Evolutionary conservation across 2,329 filamentous ascomycete genomes (phyloP).

Genomic region (Aspergillus sp.): DNA sequence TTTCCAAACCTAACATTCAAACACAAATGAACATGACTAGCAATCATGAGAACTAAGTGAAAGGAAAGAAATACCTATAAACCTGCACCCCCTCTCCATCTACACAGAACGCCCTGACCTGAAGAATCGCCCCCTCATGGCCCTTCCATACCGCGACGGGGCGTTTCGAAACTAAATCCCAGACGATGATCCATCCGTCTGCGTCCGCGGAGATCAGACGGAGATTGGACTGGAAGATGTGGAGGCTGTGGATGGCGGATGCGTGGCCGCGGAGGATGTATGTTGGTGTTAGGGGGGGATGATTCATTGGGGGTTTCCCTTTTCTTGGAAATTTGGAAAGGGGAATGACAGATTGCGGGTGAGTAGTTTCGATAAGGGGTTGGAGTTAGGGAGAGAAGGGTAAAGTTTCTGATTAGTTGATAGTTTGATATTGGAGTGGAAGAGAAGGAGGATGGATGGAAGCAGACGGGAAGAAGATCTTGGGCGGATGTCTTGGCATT

Average conservation of each 20-base stretch:
- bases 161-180: conserved; percentile 80
- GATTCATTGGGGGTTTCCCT: conserved; percentile 1
- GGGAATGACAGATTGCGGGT: too few relatives aligned
- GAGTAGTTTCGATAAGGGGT: too few relatives aligned
- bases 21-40: too few relatives aligned
- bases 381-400: background rate
- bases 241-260: conserved; percentile 72
- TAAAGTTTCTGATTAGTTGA: too few relatives aligned
- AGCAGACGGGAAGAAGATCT: too few relatives aligned
- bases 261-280: conserved; percentile 85
- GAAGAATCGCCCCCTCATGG: conserved; percentile 75
- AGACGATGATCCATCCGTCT: conserved; percentile 83
- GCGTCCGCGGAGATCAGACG: conserved; percentile 84
- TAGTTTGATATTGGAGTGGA: too few relatives aligned
- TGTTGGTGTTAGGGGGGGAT: conserved; percentile 55
- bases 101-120: conserved; percentile 73
- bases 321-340: too few relatives aligned
- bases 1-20: too few relatives aligned
- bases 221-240: conserved; percentile 70
- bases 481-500: too few relatives aligned
- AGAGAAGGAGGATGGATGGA: too few relatives aligned
- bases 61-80: conserved; percentile 68
- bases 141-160: conserved; percentile 82
- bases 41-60: background rate
- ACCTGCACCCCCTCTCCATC: conserved; percentile 56